A percentile compares a stretch with the other conserved stretches of the same genome.
phyloP scores from a whole-genome alignment of 164 flowering plant genomes.

The Umbilicus rupestris region DNA sequence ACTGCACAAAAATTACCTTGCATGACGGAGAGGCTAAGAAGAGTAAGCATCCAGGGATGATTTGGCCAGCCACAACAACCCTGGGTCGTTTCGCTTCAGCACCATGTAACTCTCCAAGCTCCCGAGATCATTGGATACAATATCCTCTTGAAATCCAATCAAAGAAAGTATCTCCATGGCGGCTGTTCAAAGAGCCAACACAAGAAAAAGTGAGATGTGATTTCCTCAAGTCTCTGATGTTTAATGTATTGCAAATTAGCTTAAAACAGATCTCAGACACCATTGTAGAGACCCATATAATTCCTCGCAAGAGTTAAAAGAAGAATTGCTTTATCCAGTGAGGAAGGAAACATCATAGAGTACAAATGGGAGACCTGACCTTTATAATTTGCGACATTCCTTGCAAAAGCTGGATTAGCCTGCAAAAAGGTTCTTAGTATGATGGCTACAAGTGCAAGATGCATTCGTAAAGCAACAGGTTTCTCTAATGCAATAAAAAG shows the following conservation, averaged over 20 bases:
- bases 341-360: neutral
- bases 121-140: conserved; percentile 39
- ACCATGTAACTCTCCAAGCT: conserved; percentile 54
- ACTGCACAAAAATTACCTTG: conserved; percentile 2
- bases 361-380: conserved; percentile 31
- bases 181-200: conserved; percentile 37
- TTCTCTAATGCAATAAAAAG: neutral
- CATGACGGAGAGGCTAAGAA: conserved; percentile 11
- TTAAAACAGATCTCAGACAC: neutral
- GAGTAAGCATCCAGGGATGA: conserved; percentile 60
- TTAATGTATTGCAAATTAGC: neutral
- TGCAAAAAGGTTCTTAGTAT: conserved; percentile 21
- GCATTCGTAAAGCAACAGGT: neutral
- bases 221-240: neutral
- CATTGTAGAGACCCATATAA: neutral
- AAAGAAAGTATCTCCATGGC: conserved; percentile 67
- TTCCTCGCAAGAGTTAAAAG: neutral
- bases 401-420: conserved; percentile 73
- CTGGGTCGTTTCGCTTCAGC: conserved; percentile 80
- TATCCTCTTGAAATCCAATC: conserved; percentile 72
- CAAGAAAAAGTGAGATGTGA: neutral
- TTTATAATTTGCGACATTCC: conserved; percentile 51
- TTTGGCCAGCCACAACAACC: conserved; percentile 85
- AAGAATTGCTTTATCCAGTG: neutral
- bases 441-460: neutral